These are phyloP conservation scores for Leishmania gerbilli DNA, from an alignment of 208 protist genomes.

Conservation along the genomic window DNA sequence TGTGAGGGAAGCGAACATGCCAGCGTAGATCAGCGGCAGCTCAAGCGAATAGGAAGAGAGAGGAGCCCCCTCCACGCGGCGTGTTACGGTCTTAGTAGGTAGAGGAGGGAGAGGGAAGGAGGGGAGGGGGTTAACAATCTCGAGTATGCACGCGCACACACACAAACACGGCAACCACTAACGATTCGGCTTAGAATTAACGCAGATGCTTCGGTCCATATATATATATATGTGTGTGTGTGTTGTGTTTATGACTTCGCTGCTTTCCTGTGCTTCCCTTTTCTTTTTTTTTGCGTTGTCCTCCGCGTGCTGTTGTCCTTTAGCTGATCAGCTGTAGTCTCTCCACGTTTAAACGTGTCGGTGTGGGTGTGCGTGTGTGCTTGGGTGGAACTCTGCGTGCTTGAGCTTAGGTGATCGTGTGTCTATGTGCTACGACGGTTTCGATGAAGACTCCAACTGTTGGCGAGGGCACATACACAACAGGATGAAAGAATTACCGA, in stretches of 20 bases:
- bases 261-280: not conserved
- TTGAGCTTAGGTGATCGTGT: not conserved
- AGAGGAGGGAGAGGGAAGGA: not conserved
- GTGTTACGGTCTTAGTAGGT: not conserved
- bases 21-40: not conserved
- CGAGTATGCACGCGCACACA: not conserved
- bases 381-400: not conserved
- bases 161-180: not conserved
- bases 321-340: not conserved
- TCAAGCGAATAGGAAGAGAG: not conserved
- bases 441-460: not conserved
- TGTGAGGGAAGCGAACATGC: not conserved
- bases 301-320: conserved; percentile 4
- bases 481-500: not conserved
- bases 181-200: not conserved
- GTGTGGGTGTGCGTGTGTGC: conserved; percentile 1
- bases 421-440: not conserved
- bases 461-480: not conserved
- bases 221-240: too few species aligned
- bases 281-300: not conserved
- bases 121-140: not conserved
- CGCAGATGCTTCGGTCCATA: not conserved
- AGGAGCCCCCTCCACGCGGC: not conserved
- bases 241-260: not conserved
- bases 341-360: not conserved